These are phyloP conservation scores for Oryza glumipatula DNA, from an alignment of 176 grass and related monocot species.

Conservation along the genomic window DNA sequence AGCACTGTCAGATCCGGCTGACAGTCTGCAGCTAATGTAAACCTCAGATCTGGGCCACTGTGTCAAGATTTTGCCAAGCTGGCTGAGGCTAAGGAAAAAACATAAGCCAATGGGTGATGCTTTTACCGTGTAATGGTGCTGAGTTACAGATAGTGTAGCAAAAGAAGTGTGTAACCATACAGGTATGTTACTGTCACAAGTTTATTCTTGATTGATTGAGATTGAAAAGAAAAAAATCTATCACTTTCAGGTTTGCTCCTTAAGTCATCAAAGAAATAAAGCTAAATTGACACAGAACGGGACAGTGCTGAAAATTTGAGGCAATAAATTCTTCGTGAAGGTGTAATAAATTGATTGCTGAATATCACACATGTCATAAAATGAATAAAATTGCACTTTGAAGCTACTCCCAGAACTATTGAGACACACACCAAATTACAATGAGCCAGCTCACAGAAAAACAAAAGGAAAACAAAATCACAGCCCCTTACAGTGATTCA, in stretches of 20 bases:
- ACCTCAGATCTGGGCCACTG: conserved; percentile 8
- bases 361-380: conserved; percentile 50
- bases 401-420: conserved; percentile 41
- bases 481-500: conserved; percentile 60
- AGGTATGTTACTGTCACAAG: not conserved
- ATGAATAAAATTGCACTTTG: conserved; percentile 39
- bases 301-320: not conserved
- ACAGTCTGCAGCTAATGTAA: not conserved
- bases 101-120: not conserved
- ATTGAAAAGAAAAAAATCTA: not conserved
- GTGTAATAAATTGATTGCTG: conserved; percentile 40
- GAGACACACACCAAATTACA: conserved; percentile 42
- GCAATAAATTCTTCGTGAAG: conserved; percentile 34
- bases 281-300: conserved; percentile 10
- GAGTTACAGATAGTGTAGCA: not conserved
- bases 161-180: not conserved
- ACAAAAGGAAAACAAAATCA: conserved; percentile 33
- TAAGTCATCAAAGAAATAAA: conserved; percentile 8
- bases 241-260: not conserved
- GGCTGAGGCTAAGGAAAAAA: conserved; percentile 1
- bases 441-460: conserved; percentile 31
- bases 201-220: conserved; percentile 1
- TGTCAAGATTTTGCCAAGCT: conserved; percentile 29
- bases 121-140: not conserved
- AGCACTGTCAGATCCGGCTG: not conserved